Base-by-base conservation (phyloP, 1,139 yeast genomes). In the Pichia sp. region DNA sequence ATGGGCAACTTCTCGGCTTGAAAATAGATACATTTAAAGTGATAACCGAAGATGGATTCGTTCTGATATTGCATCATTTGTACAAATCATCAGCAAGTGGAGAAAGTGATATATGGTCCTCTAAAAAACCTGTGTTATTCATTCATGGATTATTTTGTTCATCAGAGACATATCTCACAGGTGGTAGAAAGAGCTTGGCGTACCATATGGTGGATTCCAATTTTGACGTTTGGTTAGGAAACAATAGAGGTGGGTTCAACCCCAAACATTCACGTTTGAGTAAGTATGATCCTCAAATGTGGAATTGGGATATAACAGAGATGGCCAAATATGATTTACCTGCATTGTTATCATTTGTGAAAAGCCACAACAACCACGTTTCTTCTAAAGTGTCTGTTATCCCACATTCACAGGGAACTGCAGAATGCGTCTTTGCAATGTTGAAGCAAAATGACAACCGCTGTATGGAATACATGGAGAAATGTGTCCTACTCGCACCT, bases 331-430 rank as follows among this genome's bases (percentile, higher is more conserved):
- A 66, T 46, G 98, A 91, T 56, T 59, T 91, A 31, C 81, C 94
- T 0, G 69, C 85, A 22, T 62, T 88, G 58, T 66, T 88, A 14
- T 72, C 77, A 26, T 69, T 72, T 42, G 80, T 87, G 1, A 58
- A 75, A 29, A 64, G 19, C 67, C 72, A 3, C 59, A 72, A 0
- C 7, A 20, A 40, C 3, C 34, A 38, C 18, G 38, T n/a, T n/a
- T n/a, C n/a, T n/a, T n/a, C 41, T 12, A 74, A 80, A 49, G 54
- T 87, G 13, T 67, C 79, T 1, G 58, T 88, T 21, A 68, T 80
- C 10, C 88, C 88, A 1, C 98, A 91, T 53, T 85, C 94, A 18
- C 98, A 91, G 59, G 97, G 97, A 2, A 86, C 96, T 3, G 74
- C 96, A 1, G 95, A 87, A 56, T 69, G 81, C 1, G 81, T 86